phyloP scores from a whole-genome alignment of 306 rosid genomes.

The Sophora flavescens region DNA sequence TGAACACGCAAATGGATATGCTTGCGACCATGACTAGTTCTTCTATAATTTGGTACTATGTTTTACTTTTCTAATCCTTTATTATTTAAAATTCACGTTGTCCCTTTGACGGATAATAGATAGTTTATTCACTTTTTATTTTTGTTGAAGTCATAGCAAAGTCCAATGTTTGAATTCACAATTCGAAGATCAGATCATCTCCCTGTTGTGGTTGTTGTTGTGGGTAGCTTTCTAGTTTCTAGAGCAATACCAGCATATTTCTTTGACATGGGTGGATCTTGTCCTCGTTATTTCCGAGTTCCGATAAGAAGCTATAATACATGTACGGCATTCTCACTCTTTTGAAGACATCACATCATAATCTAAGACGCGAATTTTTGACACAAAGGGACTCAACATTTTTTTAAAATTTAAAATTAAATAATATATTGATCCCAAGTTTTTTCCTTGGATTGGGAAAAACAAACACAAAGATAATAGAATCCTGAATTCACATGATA shows the following conservation, averaged over 20 bases:
- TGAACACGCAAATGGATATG: neutral
- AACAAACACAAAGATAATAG: slow-evolving; percentile 2
- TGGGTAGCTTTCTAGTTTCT: slow-evolving; percentile 23
- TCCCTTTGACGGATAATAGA: slow-evolving; percentile 6
- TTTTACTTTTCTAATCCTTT: slow-evolving; percentile 21
- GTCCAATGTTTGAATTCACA: slow-evolving; percentile 10
- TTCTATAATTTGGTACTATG: slow-evolving; percentile 2
- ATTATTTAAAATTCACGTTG: neutral
- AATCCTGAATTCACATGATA: neutral
- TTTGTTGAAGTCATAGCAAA: neutral
- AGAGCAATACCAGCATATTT: slow-evolving; percentile 19
- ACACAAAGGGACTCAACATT: slow-evolving; percentile 27
- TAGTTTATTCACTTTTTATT: neutral
- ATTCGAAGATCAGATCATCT: neutral
- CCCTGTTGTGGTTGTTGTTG: neutral
- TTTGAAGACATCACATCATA: slow-evolving; percentile 5
- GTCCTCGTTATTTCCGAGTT: slow-evolving; percentile 37
- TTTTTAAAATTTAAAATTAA: slow-evolving; percentile 1
- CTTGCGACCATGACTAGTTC: neutral
- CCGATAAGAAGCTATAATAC: neutral
- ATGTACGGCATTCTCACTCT: slow-evolving; percentile 5
- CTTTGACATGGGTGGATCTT: neutral
- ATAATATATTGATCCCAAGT: neutral
- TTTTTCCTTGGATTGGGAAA: neutral
- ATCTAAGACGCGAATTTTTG: slow-evolving; percentile 16